These are phyloP conservation scores for Otatea glauca DNA, from an alignment of 176 grass and related monocot species.

Conservation along the genomic window DNA sequence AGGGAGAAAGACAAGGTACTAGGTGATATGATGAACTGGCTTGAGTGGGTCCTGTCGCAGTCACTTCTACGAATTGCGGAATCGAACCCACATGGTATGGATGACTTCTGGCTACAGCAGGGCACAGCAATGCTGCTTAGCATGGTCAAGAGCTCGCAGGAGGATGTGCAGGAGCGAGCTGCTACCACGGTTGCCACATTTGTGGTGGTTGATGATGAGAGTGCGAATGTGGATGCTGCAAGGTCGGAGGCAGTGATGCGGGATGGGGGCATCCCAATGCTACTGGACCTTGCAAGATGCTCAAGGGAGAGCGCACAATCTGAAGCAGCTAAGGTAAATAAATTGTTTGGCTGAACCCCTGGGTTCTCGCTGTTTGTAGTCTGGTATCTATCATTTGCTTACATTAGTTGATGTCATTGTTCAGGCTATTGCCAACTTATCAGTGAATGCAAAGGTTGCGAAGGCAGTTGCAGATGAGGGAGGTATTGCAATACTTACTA, in stretches of 20 bases:
- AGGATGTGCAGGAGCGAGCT: conserved; percentile 92
- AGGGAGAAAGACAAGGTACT: conserved; percentile 57
- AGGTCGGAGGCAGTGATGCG: conserved; percentile 88
- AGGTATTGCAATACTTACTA: conserved; percentile 80
- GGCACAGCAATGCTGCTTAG: conserved; percentile 77
- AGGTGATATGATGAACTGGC: conserved; percentile 75
- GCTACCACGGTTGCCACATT: conserved; percentile 91
- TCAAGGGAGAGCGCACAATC: conserved; percentile 89
- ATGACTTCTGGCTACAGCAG: conserved; percentile 92
- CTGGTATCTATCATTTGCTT: conserved; percentile 25
- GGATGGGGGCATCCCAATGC: conserved; percentile 83
- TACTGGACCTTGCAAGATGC: conserved; percentile 85
- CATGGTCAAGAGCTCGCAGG: conserved; percentile 77
- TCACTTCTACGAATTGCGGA: conserved; percentile 82
- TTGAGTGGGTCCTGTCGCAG: conserved; percentile 89
- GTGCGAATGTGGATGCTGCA: conserved; percentile 84
- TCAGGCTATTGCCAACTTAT: conserved; percentile 97
- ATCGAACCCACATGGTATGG: conserved; percentile 73
- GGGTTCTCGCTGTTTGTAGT: conserved; percentile 32
- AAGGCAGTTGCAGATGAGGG: conserved; percentile 97
- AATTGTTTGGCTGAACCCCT: conserved; percentile 27
- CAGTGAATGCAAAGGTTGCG: conserved; percentile 89
- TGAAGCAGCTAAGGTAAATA: conserved; percentile 93
- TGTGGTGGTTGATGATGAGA: conserved; percentile 97
- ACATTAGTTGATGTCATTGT: conserved; percentile 35